Base-by-base conservation (phyloP, 805 yeast genomes). In the Maudiozyma saulgeensis region DNA sequence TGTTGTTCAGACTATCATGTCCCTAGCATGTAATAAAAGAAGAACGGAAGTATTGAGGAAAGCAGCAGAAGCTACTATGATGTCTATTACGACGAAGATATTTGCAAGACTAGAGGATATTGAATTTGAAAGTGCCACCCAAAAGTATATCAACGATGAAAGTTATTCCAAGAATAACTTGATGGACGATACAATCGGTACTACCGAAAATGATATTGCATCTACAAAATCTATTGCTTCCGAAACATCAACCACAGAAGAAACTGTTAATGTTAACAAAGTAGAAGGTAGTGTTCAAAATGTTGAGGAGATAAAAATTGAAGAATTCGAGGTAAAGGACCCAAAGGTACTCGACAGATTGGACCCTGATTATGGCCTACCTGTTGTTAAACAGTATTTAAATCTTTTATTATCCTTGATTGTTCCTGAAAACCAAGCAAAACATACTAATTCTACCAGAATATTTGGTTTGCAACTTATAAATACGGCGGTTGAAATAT, bases 21-120 rank as follows among this genome's bases (percentile, higher is more conserved):
- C 95, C 5, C 76, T 93, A 66, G 96, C 97, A 1, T 87, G 95
- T 60, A 95, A 93, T 64, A 87, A 87, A 68, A 78, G 90, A 63
- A 78, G 97, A 63, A 82, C 95, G 51, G 98, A 91, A 57, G 87
- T 90, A 7, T 74, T 93, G 51, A 75, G 98, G 59, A 79, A 84
- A 52, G 84, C 95, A 0, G 97, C 98, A 0, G 97, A 90, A 61
- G 77, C 84, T 70, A 77, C 95, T 0, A 76, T 88, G 75, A 71
- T 78, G 38, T 68, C 81, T 1, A 82, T 89, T 44, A 82, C 95
- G 0, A 76, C 81, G 39, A 74, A 78, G 48, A 75, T 89, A 6
- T 89, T 89, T 63, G 67, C 73, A 38, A 80, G 79, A 51, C 67
- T 90, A 44, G 74, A 74, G 15, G 75, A 74, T 50, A 35, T 49